Evolutionary conservation across 2,329 filamentous ascomycete species (phyloP).

Genomic region (Aureobasidium sp.): DNA sequence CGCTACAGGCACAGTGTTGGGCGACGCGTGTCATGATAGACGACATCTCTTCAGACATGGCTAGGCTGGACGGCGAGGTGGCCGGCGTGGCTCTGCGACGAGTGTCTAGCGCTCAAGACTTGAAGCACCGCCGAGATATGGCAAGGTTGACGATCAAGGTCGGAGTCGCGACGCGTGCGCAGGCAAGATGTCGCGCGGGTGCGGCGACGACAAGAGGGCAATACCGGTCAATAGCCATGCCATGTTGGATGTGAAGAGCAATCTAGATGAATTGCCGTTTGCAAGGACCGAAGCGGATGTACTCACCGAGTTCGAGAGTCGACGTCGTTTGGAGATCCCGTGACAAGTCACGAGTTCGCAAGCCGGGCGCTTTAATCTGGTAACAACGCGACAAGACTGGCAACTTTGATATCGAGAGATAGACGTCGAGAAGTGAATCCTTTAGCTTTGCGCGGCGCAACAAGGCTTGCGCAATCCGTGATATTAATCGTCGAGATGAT

Average conservation of each 20-base stretch:
- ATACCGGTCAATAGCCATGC: not conserved
- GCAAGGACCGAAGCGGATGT: not conserved
- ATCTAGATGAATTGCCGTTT: not conserved
- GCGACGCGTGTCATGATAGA: not conserved
- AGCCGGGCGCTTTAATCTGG: conserved; percentile 10
- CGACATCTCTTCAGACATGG: not conserved
- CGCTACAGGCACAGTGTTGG: not conserved
- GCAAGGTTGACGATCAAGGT: not conserved
- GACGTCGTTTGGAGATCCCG: conserved; percentile 13
- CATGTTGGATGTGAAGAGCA: not conserved
- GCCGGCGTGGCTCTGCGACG: not conserved
- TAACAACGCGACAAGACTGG: not conserved
- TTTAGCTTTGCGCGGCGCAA: conserved; percentile 1
- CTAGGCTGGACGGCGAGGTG: not conserved
- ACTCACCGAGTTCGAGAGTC: conserved; percentile 7
- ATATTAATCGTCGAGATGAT: conserved; percentile 7
- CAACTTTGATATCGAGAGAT: not conserved
- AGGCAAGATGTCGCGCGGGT: not conserved
- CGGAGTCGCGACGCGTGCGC: not conserved
- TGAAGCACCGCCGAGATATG: not conserved
- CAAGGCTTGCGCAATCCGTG: not conserved
- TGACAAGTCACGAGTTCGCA: conserved; percentile 13
- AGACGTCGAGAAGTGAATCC: not conserved
- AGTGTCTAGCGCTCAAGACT: not conserved
- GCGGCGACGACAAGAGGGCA: not conserved